phyloP scores from a whole-genome alignment of 2,329 filamentous ascomycete genomes.

The Neospermospora avenae region DNA sequence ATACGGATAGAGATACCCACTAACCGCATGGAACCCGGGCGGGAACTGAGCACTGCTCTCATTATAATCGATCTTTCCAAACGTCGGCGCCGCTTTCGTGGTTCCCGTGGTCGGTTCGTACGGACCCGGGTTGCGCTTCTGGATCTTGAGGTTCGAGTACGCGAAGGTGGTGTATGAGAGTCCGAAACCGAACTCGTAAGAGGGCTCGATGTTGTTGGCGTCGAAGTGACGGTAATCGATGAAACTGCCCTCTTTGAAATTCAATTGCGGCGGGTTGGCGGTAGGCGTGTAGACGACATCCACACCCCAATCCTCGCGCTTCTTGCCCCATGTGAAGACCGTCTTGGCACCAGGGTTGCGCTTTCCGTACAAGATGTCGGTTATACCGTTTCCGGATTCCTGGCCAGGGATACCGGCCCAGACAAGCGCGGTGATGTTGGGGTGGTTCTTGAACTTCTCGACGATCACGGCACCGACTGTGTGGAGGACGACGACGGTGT shows the following conservation, averaged over 20 bases:
- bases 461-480: constrained; percentile 78
- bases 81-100: constrained; percentile 60
- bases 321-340: constrained; percentile 74
- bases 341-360: constrained; percentile 73
- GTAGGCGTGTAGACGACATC: constrained; percentile 39
- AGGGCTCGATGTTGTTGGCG: constrained; percentile 55
- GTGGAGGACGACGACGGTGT: constrained; percentile 90
- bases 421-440: constrained; percentile 79
- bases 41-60: constrained; percentile 66
- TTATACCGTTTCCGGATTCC: constrained; percentile 75
- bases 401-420: constrained; percentile 85
- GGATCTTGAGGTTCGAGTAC: constrained; percentile 60
- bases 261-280: constrained; percentile 57
- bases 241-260: constrained; percentile 75
- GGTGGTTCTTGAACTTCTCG: constrained; percentile 68
- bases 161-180: constrained; percentile 76
- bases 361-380: constrained; percentile 76
- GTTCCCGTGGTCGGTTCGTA: constrained; percentile 54
- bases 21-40: constrained; percentile 42
- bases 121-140: constrained; percentile 23
- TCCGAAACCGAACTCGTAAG: constrained; percentile 80
- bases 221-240: constrained; percentile 82
- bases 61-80: constrained; percentile 60
- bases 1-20: constrained; percentile 53
- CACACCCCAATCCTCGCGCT: constrained; percentile 41